These are phyloP conservation scores for Zygoascus bituminiphila DNA, from an alignment of 805 yeast species.

Conservation along the genomic window DNA sequence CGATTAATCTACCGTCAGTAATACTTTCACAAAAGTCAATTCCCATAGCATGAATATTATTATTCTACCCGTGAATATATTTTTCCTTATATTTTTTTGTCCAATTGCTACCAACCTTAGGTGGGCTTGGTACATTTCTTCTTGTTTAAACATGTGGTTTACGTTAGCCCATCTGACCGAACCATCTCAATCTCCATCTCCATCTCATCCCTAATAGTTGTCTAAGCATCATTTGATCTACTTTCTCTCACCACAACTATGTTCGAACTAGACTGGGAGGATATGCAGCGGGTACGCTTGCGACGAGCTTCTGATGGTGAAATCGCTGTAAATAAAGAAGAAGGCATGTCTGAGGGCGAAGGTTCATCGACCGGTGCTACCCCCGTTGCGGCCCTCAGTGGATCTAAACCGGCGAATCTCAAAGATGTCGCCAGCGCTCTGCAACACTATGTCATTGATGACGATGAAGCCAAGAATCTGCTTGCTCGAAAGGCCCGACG, in stretches of 20 bases:
- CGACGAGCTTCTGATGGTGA: background rate
- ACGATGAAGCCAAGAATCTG: background rate
- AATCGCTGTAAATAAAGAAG: background rate
- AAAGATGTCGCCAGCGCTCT: background rate
- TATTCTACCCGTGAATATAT: background rate
- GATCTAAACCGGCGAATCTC: background rate
- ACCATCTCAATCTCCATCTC: background rate
- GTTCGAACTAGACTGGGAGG: constrained; percentile 1
- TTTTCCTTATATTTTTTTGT: too few relatives aligned
- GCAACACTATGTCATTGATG: background rate
- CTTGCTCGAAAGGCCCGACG: background rate
- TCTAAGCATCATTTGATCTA: too few relatives aligned
- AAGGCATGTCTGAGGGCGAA: background rate
- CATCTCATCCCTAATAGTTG: too few relatives aligned
- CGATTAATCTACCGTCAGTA: constrained; percentile 2
- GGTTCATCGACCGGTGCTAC: background rate
- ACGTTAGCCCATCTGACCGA: too few relatives aligned
- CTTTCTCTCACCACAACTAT: background rate
- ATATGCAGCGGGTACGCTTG: background rate
- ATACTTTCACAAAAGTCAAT: background rate
- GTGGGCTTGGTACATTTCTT: too few relatives aligned
- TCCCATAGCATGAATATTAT: background rate
- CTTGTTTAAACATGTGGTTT: too few relatives aligned
- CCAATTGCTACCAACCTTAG: too few relatives aligned
- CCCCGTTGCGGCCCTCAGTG: background rate